These are phyloP conservation scores for Ajuga reptans DNA, from an alignment of 305 asterid species.

Conservation along the genomic window DNA sequence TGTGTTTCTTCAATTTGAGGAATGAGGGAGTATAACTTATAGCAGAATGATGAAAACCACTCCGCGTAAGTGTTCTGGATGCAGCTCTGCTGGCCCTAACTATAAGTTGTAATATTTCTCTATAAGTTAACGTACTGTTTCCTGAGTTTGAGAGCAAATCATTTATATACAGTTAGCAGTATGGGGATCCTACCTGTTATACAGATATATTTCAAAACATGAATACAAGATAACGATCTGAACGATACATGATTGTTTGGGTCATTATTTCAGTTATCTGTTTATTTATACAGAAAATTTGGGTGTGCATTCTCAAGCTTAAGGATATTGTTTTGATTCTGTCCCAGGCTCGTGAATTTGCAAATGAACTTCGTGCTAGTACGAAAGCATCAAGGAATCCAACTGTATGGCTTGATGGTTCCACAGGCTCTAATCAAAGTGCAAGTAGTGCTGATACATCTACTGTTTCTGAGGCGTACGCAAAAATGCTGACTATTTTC, in stretches of 20 bases:
- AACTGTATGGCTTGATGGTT: constrained; percentile 93
- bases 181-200: not conserved
- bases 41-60: not conserved
- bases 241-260: not conserved
- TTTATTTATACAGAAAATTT: not conserved
- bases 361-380: constrained; percentile 97
- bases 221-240: not conserved
- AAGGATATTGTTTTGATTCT: constrained; percentile 13
- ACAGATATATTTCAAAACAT: not conserved
- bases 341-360: constrained; percentile 95
- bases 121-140: not conserved
- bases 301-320: constrained; percentile 15
- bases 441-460: constrained; percentile 86
- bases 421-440: constrained; percentile 72
- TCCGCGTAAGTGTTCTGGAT: constrained; percentile 8
- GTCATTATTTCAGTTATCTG: constrained; percentile 7
- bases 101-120: not conserved
- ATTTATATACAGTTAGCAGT: not conserved
- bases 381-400: constrained; percentile 90
- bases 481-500: constrained; percentile 94
- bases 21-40: not conserved
- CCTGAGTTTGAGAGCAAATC: not conserved
- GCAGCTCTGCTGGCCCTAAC: not conserved
- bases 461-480: constrained; percentile 92
- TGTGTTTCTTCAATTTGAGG: not conserved